A percentile compares a stretch with the other conserved stretches of the same genome.
These are phyloP conservation scores for Rhizomucor miehei DNA, from an alignment of 371 early-diverging fungal species.

Conservation along the genomic window DNA sequence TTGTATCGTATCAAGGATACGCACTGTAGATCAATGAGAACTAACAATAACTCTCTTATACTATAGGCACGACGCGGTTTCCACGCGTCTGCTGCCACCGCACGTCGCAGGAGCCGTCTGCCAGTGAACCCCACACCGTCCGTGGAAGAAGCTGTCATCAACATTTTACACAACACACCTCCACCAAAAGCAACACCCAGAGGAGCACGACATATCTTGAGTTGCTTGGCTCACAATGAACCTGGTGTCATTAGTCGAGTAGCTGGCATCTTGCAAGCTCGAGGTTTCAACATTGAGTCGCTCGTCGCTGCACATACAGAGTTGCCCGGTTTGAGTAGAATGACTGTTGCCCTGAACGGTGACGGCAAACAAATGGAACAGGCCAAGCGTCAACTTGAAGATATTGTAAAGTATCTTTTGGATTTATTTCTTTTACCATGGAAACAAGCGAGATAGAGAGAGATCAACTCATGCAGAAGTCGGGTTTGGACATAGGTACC, in stretches of 20 bases:
- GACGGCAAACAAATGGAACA: slow-evolving; percentile 81
- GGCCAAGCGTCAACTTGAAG: slow-evolving; percentile 91
- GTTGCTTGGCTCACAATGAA: slow-evolving; percentile 93
- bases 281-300: slow-evolving; percentile 96
- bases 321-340: slow-evolving; percentile 87
- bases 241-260: slow-evolving; percentile 95
- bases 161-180: slow-evolving; percentile 89
- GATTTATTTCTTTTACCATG: no score
- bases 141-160: slow-evolving; percentile 82
- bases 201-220: slow-evolving; percentile 74
- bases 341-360: slow-evolving; percentile 95
- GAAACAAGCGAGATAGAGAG: neutral
- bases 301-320: slow-evolving; percentile 94
- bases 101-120: neutral
- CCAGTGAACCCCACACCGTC: slow-evolving; percentile 40
- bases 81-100: neutral
- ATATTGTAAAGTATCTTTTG: slow-evolving; percentile 61
- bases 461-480: neutral
- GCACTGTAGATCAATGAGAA: no score
- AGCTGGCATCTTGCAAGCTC: slow-evolving; percentile 88
- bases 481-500: slow-evolving; percentile 60
- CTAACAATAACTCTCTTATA: no score
- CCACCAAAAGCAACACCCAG: slow-evolving; percentile 51
- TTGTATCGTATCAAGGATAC: no score
- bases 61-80: neutral